Conservation (phyloP, 768 basidiomycete species). For the Amanita subjunquillea region DNA sequence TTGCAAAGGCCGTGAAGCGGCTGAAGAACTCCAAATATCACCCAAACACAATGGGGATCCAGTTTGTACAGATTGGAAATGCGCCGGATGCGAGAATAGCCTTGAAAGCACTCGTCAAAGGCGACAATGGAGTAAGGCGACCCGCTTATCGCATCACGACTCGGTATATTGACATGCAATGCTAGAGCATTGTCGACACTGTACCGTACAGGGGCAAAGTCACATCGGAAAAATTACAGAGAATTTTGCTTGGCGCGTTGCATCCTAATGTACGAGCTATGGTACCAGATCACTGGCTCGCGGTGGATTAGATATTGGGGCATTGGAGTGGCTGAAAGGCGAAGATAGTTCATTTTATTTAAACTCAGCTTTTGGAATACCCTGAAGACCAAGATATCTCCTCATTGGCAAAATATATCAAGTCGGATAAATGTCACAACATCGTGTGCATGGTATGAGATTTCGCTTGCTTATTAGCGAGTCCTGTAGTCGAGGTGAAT, state of each 20-base stretch:
- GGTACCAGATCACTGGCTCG: neutral
- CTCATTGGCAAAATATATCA: slow-evolving; percentile 55
- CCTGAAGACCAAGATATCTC: slow-evolving; percentile 19
- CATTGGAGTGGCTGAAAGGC: no score
- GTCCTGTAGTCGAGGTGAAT: no score
- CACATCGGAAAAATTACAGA: slow-evolving; percentile 17
- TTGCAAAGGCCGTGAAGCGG: slow-evolving; percentile 14
- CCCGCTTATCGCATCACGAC: neutral
- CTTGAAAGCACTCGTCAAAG: slow-evolving; percentile 15
- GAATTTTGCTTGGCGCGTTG: slow-evolving; percentile 22
- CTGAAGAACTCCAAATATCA: slow-evolving; percentile 6
- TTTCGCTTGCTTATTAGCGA: no score
- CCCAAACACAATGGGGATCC: slow-evolving; percentile 15
- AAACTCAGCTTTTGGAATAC: neutral
- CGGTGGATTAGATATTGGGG: no score
- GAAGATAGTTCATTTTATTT: no score
- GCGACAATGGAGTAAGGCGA: slow-evolving; percentile 15
- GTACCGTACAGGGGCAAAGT: slow-evolving; percentile 17
- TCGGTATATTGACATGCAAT: neutral
- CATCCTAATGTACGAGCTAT: slow-evolving; percentile 20
- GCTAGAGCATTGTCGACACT: slow-evolving; percentile 22
- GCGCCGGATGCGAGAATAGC: slow-evolving; percentile 11
- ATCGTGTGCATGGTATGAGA: slow-evolving; percentile 62
- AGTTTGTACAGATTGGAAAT: slow-evolving; percentile 23
- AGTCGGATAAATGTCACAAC: slow-evolving; percentile 55